Percentiles rank a stretch among this genome's conserved stretches.
phyloP scores from a whole-genome alignment of 2,329 filamentous ascomycete species.

The Zarea fungicola region DNA sequence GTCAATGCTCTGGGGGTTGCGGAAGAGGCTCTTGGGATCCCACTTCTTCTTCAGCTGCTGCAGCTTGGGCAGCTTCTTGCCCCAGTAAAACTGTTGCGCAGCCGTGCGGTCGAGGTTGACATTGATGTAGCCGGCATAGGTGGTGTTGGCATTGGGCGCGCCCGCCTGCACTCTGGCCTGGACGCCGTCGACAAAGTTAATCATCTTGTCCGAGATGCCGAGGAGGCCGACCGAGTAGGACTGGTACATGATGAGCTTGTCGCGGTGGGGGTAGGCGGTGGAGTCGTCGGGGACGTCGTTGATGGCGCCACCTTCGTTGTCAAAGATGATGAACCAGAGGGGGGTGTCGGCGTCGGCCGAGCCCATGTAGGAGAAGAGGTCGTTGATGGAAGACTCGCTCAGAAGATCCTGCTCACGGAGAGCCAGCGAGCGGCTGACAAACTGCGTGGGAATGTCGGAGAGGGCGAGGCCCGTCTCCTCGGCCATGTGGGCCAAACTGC shows the following conservation, averaged over 20 bases:
- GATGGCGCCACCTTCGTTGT: constrained; percentile 55
- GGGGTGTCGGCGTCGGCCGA: constrained; percentile 42
- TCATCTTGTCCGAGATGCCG: constrained; percentile 39
- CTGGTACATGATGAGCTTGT: constrained; percentile 60
- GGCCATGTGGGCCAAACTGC: constrained; percentile 47
- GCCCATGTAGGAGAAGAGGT: constrained; percentile 51
- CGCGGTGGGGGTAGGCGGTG: constrained; percentile 59
- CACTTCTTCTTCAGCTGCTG: constrained; percentile 44
- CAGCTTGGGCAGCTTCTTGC: constrained; percentile 42
- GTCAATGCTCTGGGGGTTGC: constrained; percentile 53
- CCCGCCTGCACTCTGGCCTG: constrained; percentile 37
- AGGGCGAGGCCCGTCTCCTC: constrained; percentile 44
- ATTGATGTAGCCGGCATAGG: constrained; percentile 62
- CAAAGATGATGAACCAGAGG: constrained; percentile 59
- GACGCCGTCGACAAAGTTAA: constrained; percentile 47
- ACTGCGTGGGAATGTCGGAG: constrained; percentile 42
- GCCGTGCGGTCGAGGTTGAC: constrained; percentile 35
- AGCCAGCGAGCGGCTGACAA: constrained; percentile 54
- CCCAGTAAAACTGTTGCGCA: constrained; percentile 51
- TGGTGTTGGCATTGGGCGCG: constrained; percentile 37
- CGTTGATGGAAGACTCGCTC: constrained; percentile 36
- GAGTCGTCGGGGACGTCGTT: constrained; percentile 49
- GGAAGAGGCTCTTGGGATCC: constrained; percentile 51
- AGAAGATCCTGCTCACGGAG: constrained; percentile 47
- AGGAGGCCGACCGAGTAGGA: constrained; percentile 52